Evolutionary conservation across 768 basidiomycete species (phyloP).

Genomic region (Lyophyllum decastes): DNA sequence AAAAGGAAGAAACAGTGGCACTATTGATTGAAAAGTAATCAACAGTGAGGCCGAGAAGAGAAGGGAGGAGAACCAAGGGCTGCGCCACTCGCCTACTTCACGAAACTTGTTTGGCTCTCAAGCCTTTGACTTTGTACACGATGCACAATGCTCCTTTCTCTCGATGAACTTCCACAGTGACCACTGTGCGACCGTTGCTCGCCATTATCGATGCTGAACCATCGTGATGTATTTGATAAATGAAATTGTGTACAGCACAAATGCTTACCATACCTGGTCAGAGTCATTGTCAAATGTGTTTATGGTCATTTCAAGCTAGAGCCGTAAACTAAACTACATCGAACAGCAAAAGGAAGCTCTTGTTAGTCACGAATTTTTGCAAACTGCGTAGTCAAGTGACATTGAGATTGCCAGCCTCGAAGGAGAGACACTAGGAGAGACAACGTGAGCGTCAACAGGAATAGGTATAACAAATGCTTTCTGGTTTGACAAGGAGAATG

Average conservation of each 20-base stretch:
- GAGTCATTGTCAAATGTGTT: not conserved
- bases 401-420: not conserved
- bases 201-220: slow-evolving; percentile 11
- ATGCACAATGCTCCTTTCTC: slow-evolving; percentile 14
- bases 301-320: too few relatives aligned
- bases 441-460: not conserved
- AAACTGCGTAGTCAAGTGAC: not conserved
- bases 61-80: slow-evolving; percentile 27
- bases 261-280: slow-evolving; percentile 9
- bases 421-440: not conserved
- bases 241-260: not conserved
- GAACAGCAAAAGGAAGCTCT: not conserved
- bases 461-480: too few relatives aligned
- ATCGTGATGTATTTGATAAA: not conserved
- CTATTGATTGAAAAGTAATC: slow-evolving; percentile 21
- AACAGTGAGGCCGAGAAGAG: slow-evolving; percentile 17
- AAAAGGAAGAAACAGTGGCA: slow-evolving; percentile 32
- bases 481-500: not conserved
- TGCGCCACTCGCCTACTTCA: slow-evolving; percentile 26
- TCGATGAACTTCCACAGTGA: not conserved
- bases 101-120: slow-evolving; percentile 24
- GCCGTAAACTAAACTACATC: not conserved
- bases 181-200: not conserved
- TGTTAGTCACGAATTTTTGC: not conserved
- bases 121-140: slow-evolving; percentile 25